Base-by-base conservation (phyloP, 345 rosid species). In the Schrenkiella parvula region DNA sequence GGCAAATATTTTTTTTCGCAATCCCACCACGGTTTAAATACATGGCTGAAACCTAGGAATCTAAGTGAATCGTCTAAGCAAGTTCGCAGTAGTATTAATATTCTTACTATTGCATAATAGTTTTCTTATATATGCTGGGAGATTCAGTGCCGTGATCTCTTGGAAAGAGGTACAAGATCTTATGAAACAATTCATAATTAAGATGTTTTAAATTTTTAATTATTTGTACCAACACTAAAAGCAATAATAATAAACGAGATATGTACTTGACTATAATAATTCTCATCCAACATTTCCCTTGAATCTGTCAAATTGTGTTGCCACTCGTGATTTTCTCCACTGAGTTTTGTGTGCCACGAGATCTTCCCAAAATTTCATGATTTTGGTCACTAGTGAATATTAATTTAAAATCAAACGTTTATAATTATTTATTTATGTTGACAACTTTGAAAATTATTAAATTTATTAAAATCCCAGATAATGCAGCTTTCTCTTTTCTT, bases 301-400 rank as follows among this genome's bases (percentile, higher is more conserved):
- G 58, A 63, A 70, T 76, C 62, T 62, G 58, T 56, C 60, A 48
- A 55, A 56, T 39, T 64, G 8, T 70, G 55, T 64, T 76, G 71
- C 80, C 76, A 70, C 71, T 70, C 61, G 71, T 70, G 76, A 76
- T 70, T 64, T 65, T 23, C 68, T 46, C 80, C 75, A 76, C 79
- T 60, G 39, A 74, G 57, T 60, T 41, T 55, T 23, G 62, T 18
- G 67, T 70, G 66, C 58, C 66, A 69, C 37, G 28, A 54, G 52
- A 75, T 69, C 58, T 34, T 54, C 61, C 29, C 66, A 64, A 63
- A 55, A 56, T 15, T 63, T 70, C 80, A 62, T 68, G 70, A 62
- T 76, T 75, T 63, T 63, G 71, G 65, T 76, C 54, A 37, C 47
- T 68, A 6, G 29, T 23, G 53, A 29, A 17, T 4, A 15, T 8